Evolutionary conservation across 2,329 filamentous ascomycete species (phyloP), one percentile per base, ranked within the genome.

Genomic region (Sphaerulina populicola): DNA sequence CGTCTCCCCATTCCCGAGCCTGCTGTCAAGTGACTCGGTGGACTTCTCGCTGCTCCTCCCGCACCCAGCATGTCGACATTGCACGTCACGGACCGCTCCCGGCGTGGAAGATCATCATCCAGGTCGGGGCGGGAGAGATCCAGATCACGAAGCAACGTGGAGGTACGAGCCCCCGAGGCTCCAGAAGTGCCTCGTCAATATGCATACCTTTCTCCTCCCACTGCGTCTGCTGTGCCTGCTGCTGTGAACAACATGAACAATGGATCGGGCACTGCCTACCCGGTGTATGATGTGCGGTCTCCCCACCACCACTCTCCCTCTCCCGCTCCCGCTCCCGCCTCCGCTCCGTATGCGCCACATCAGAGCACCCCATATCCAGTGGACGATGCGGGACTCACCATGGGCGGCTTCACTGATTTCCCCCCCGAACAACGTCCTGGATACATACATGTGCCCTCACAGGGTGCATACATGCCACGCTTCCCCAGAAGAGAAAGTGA

Each of bases 341-440:
- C 46, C 6, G 23, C 46, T 3, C 46, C 33, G 6, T 47, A 44
- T 12, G 49, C 44, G 12, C 37, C 53, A 12, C 47, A 30, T 4
- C 40, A 44, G 27, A 45, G 38, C 21, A 42, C 61, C 40, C 64
- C 61, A 6, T 66, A 64, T 44, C 64, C 65, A 7, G 31, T 44
- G 11, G 62, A 61, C 30, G 51, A 61, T 45, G 56, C 51, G 6
- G 64, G 64, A 55, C 67, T 71, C 31, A 72, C 69, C 44, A 73
- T 72, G 69, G 71, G 71, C 45, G 69, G 66, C 48, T 74, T 70
- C 53, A 61, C 64, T 21, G 71, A 74, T 54, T 64, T 72, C 8
- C 72, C 72, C 27, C 72, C 70, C 10, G 60, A 72, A 46, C 67
- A 74, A 54, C 63, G 72, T 4, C 70, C 71, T 2, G 68, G 66